These are phyloP conservation scores for Eustoma russellianum DNA, from an alignment of 257 asterid species.

Conservation along the genomic window DNA sequence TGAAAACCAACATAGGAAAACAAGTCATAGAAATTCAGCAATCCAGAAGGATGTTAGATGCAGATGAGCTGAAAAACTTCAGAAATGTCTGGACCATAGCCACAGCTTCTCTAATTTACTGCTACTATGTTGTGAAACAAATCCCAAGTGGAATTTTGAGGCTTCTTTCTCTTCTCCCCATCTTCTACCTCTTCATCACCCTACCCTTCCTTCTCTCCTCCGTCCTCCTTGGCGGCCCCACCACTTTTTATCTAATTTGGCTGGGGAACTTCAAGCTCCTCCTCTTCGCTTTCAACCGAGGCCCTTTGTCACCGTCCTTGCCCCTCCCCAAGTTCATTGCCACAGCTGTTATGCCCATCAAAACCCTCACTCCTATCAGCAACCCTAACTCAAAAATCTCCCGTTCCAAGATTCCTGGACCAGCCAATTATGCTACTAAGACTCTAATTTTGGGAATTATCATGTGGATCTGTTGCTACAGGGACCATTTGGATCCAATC, in stretches of 20 bases:
- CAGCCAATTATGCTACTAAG: slow-evolving; percentile 13
- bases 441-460: slow-evolving; percentile 8
- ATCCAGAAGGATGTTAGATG: not conserved
- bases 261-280: slow-evolving; percentile 56
- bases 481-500: not conserved
- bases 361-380: slow-evolving; percentile 7
- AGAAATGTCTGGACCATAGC: slow-evolving; percentile 35
- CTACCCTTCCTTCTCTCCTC: slow-evolving; percentile 9
- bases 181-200: slow-evolving; percentile 11
- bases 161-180: slow-evolving; percentile 17
- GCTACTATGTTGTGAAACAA: slow-evolving; percentile 33
- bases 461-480: slow-evolving; percentile 2
- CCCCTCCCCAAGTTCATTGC: slow-evolving; percentile 41
- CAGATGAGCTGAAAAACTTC: slow-evolving; percentile 25
- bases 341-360: slow-evolving; percentile 48
- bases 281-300: slow-evolving; percentile 40
- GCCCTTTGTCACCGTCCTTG: slow-evolving; percentile 36
- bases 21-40: too few relatives aligned
- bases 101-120: slow-evolving; percentile 23
- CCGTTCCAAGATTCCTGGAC: not conserved
- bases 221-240: slow-evolving; percentile 14
- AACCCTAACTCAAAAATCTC: not conserved
- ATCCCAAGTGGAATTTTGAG: slow-evolving; percentile 22
- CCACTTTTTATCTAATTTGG: slow-evolving; percentile 23
- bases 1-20: too few relatives aligned